These are phyloP conservation scores for Microsporum canis DNA, from an alignment of 2,329 filamentous ascomycete species.

Conservation along the genomic window DNA sequence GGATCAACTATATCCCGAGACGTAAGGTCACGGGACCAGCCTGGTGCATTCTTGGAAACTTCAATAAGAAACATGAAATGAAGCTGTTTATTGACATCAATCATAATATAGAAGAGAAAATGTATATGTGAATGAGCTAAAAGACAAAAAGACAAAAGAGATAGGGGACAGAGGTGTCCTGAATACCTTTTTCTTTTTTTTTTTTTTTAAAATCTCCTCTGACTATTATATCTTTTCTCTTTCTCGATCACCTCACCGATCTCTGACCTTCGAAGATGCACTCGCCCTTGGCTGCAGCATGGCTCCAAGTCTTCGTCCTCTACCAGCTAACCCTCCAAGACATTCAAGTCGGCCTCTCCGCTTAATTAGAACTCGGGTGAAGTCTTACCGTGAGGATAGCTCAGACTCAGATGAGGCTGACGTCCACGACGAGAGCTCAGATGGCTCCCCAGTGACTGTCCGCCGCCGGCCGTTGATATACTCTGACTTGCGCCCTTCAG, in stretches of 20 bases:
- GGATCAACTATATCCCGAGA: neutral
- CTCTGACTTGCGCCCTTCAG: neutral
- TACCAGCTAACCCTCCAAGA: constrained; percentile 7
- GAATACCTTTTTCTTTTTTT: no score
- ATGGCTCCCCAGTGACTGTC: neutral
- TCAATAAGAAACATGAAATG: no score
- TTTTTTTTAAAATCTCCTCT: no score
- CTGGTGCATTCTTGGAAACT: no score
- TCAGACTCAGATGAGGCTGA: constrained; percentile 21
- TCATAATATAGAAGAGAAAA: no score
- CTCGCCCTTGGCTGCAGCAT: constrained; percentile 15
- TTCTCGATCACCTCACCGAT: neutral
- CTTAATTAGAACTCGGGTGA: constrained; percentile 25
- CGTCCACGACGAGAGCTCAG: constrained; percentile 1
- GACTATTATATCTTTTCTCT: neutral
- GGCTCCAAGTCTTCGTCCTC: constrained; percentile 21
- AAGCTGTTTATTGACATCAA: no score
- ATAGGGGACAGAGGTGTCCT: no score
- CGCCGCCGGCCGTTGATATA: constrained; percentile 4
- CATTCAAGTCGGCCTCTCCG: constrained; percentile 26
- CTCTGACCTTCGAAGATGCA: neutral
- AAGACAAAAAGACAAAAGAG: no score
- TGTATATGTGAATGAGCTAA: no score
- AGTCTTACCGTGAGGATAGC: constrained; percentile 30
- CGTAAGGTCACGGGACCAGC: neutral